phyloP scores from a whole-genome alignment of 2,329 filamentous ascomycete species.

The Rutstroemia sp. region DNA sequence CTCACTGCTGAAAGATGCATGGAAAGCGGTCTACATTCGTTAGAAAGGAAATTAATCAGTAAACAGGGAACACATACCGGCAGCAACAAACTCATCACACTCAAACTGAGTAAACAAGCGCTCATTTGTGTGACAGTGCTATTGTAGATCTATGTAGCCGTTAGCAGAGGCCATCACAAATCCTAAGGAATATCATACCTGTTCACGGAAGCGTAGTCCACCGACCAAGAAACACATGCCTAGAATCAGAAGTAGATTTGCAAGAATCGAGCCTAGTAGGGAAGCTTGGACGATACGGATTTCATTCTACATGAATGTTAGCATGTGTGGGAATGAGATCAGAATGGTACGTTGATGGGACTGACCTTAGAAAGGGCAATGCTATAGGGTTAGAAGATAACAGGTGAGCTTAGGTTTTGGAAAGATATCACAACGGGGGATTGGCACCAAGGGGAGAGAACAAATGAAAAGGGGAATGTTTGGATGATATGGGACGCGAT shows the following conservation, averaged over 20 bases:
- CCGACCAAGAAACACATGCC: conserved; percentile 89
- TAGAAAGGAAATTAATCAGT: not conserved
- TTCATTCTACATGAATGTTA: conserved; percentile 49
- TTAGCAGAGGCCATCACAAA: conserved; percentile 9
- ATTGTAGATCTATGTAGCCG: conserved; percentile 65
- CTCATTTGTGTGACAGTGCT: conserved; percentile 95
- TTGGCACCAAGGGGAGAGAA: conserved; percentile 15
- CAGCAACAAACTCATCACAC: conserved; percentile 80
- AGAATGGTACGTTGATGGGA: not conserved
- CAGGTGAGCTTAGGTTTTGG: conserved; percentile 31
- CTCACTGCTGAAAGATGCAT: conserved; percentile 69
- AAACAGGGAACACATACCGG: conserved; percentile 47
- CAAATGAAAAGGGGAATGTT: conserved; percentile 1
- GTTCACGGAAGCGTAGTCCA: conserved; percentile 79
- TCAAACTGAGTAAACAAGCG: conserved; percentile 82
- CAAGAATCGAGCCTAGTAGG: conserved; percentile 79
- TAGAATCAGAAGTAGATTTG: conserved; percentile 80
- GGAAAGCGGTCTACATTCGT: conserved; percentile 66
- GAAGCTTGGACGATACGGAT: conserved; percentile 91
- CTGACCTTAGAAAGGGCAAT: conserved; percentile 66
- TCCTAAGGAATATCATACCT: conserved; percentile 40
- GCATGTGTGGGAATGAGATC: not conserved
- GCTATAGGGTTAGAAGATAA: conserved; percentile 36
- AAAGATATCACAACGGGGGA: conserved; percentile 16
- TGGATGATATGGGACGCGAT: conserved; percentile 37